Conservation (phyloP, 140 eudicot genomes). For the Senecio squalidus region DNA sequence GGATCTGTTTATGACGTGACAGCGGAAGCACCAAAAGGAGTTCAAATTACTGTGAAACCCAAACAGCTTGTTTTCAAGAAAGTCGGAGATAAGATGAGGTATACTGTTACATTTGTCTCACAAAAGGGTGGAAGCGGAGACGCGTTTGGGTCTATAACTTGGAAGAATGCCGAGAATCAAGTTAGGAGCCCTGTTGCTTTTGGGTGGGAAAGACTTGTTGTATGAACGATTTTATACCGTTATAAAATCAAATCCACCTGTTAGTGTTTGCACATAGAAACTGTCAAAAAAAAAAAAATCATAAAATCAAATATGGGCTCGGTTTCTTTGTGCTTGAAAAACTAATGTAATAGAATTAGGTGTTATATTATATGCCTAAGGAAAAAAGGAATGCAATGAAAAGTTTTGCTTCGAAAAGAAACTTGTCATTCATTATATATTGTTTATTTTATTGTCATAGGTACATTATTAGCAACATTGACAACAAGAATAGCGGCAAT, state of each 20-base stretch:
- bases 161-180: conserved; percentile 52
- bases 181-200: conserved; percentile 86
- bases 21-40: conserved; percentile 48
- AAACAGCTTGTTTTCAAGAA: conserved; percentile 53
- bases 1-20: conserved; percentile 46
- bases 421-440: neutral
- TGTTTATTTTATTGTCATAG: conserved; percentile 2
- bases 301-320: conserved; percentile 5
- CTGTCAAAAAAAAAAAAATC: too few relatives aligned
- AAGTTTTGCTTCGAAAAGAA: conserved; percentile 12
- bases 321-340: conserved; percentile 23
- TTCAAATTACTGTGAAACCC: conserved; percentile 61
- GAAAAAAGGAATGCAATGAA: conserved; percentile 9
- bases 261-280: conserved; percentile 19
- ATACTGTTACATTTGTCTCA: conserved; percentile 67
- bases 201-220: conserved; percentile 42
- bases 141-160: conserved; percentile 62
- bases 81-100: conserved; percentile 61
- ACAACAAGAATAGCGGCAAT: conserved; percentile 42
- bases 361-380: conserved; percentile 12
- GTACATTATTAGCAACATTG: conserved; percentile 42
- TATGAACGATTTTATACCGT: too few relatives aligned
- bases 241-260: neutral
- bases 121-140: conserved; percentile 31
- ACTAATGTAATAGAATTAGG: conserved; percentile 31